These are phyloP conservation scores for Suhomyces faveliae DNA, from an alignment of 805 yeast species.

Conservation along the genomic window DNA sequence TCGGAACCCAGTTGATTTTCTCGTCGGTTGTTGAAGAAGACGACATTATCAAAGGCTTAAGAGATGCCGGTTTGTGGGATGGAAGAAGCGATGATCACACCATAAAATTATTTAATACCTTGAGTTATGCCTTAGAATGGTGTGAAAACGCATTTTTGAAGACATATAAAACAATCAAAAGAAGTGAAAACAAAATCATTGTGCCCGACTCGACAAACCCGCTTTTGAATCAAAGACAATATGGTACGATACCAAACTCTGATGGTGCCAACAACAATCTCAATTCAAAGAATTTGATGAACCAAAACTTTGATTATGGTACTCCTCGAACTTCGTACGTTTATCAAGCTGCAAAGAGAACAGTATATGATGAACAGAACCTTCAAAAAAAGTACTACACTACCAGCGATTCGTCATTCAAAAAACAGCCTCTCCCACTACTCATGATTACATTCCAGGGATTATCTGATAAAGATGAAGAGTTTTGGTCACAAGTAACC, in stretches of 20 bases:
- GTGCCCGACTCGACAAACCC: constrained; percentile 9
- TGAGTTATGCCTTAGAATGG: constrained; percentile 92
- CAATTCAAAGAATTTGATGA: constrained; percentile 13
- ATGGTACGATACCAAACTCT: constrained; percentile 5
- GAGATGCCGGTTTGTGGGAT: constrained; percentile 80
- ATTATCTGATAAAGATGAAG: constrained; percentile 44
- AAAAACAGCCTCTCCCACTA: constrained; percentile 60
- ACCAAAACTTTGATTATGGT: constrained; percentile 30
- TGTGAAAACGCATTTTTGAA: constrained; percentile 87
- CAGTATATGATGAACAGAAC: constrained; percentile 41
- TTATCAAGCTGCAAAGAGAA: constrained; percentile 50
- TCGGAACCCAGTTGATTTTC: constrained; percentile 67
- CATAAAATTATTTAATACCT: constrained; percentile 67
- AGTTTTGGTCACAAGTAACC: constrained; percentile 64
- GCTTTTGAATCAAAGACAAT: constrained; percentile 8
- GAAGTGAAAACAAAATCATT: constrained; percentile 13
- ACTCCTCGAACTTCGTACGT: constrained; percentile 57
- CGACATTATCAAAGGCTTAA: constrained; percentile 64
- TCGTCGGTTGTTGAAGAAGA: constrained; percentile 74
- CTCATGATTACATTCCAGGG: constrained; percentile 65
- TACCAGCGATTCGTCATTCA: constrained; percentile 31
- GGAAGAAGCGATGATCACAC: constrained; percentile 28
- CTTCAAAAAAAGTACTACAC: constrained; percentile 50
- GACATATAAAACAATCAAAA: constrained; percentile 47
- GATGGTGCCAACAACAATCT: not conserved